These are phyloP conservation scores for Jatropha multifida DNA, from an alignment of 441 rosid genomes.

Conservation along the genomic window DNA sequence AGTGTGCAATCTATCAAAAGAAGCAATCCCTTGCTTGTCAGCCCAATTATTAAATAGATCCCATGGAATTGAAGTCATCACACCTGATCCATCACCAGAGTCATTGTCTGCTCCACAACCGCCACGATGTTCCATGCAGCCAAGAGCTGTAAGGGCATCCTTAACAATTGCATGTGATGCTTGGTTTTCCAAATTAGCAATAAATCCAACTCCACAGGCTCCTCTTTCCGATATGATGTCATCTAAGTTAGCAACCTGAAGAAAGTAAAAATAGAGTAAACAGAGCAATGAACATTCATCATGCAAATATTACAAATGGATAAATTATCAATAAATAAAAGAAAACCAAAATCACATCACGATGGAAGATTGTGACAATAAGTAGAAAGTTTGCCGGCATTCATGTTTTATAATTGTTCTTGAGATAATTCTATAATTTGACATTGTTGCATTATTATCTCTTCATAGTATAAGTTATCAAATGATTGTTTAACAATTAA, in stretches of 20 bases:
- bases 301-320: neutral
- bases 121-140: conserved; percentile 99
- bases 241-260: conserved; percentile 78
- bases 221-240: conserved; percentile 95
- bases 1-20: conserved; percentile 81
- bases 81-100: conserved; percentile 97
- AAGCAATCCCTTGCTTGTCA: conserved; percentile 63
- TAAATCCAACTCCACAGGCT: conserved; percentile 99
- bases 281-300: conserved; percentile 12
- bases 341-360: neutral
- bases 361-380: neutral
- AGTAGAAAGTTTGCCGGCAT: neutral
- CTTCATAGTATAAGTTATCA: no score
- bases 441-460: no score
- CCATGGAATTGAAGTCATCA: conserved; percentile 99
- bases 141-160: conserved; percentile 91
- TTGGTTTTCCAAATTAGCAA: conserved; percentile 90
- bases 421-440: no score
- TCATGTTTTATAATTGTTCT: neutral
- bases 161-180: conserved; percentile 75
- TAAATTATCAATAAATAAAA: neutral
- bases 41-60: conserved; percentile 89
- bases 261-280: conserved; percentile 17
- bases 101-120: conserved; percentile 99
- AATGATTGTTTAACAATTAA: no score